A percentile compares a stretch with the other conserved stretches of the same genome.
Evolutionary conservation across 352 stramenopile genomes (phyloP).

Genomic region (Pythium scleroteichum): DNA sequence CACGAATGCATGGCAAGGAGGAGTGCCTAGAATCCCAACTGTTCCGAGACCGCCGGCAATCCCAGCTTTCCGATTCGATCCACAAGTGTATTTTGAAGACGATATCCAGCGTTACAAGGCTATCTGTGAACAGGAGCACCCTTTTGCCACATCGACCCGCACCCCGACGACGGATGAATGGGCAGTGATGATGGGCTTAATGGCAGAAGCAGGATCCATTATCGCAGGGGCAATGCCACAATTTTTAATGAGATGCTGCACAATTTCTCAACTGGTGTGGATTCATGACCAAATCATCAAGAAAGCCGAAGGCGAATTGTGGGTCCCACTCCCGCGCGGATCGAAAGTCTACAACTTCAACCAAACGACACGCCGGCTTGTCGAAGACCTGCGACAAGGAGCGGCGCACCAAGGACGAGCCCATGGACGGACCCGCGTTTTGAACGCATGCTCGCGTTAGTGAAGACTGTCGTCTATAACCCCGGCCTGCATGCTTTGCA

Average conservation of each 20-base stretch:
- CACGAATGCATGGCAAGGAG: constrained; percentile 5
- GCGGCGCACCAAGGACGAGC: neutral
- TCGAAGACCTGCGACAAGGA: neutral
- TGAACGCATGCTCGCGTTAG: neutral
- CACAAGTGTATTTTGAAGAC: neutral
- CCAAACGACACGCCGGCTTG: constrained; percentile 1
- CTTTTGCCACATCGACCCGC: constrained; percentile 1
- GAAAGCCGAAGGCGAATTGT: constrained; percentile 11
- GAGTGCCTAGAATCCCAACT: neutral
- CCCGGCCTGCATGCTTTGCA: constrained; percentile 4
- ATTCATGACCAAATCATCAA: constrained; percentile 5
- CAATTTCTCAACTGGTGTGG: neutral
- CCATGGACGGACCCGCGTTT: neutral
- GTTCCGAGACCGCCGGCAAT: neutral
- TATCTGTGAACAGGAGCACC: constrained; percentile 4
- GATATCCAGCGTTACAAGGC: neutral
- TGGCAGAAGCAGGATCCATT: constrained; percentile 3
- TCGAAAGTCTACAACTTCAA: constrained; percentile 11
- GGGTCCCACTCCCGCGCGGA: neutral
- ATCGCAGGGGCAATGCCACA: constrained; percentile 5
- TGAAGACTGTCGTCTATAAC: constrained; percentile 15
- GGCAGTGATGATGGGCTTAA: constrained; percentile 7
- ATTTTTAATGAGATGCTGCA: constrained; percentile 18
- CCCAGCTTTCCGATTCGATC: constrained; percentile 6
- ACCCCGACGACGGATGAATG: constrained; percentile 7